Evolutionary conservation across 345 rosid species (phyloP), one percentile per base, ranked within the genome.

Genomic region (Bretschneidera sinensis): DNA sequence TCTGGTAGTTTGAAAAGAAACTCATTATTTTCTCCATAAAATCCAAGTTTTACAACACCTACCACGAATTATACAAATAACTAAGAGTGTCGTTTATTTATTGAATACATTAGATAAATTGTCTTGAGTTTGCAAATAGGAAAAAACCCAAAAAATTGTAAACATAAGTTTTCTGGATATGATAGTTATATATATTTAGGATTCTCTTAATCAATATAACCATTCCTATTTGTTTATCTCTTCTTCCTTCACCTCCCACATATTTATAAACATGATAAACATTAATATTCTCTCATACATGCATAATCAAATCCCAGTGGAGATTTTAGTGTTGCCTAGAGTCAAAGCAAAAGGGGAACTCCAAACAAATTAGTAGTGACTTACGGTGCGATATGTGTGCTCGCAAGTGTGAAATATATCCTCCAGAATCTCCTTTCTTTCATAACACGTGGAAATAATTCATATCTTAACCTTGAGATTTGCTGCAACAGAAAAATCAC

Each of bases 391-490:
- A 89, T 88, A 57, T 87, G 95, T 64, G 96, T 89, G 91, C 91
- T 87, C 67, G 89, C 94, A 55, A 92, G 82, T 5, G 91, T 85
- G 61, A 87, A 92, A 77, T 92, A 89, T 56, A 92, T 89, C 85
- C 85, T 85, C 98, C 98, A 92, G 71, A 92, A 92, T 62, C 80
- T 87, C 78, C 77, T 64, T 68, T 92, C 98, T 72, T 89, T 92
- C 98, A 92, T 92, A 47, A 74, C 73, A 10, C 98, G 86, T 0
- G 98, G 98, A 67, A 97, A 92, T 58, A 92, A 65, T 57, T 92
- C 96, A 71, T 89, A 92, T 57, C 98, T 81, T 28, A 92, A 71
- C 63, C 69, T 85, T 11, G 95, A 87, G 54, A 89, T 87, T 83
- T 77, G 87, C 98, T 92, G 82, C 78, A 77, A 39, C 61, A 66